These are phyloP conservation scores for Glonium stellatum DNA, from an alignment of 495 filamentous ascomycete genomes.

Conservation along the genomic window DNA sequence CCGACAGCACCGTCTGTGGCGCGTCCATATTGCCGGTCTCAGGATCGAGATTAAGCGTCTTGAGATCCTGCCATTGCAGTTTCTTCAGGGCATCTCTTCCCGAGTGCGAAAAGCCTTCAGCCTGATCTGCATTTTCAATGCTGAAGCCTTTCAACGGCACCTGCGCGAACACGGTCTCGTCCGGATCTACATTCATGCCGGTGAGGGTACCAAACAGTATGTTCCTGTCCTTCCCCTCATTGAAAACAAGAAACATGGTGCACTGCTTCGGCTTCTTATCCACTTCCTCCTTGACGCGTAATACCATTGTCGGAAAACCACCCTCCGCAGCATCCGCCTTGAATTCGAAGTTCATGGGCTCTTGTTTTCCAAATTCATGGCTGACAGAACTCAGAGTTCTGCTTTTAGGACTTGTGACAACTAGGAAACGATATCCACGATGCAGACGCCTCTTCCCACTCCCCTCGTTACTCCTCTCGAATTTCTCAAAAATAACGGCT, in stretches of 20 bases:
- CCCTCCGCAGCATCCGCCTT: conserved; percentile 57
- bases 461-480: conserved; percentile 53
- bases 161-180: conserved; percentile 57
- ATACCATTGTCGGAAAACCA: conserved; percentile 45
- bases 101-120: conserved; percentile 40
- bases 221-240: conserved; percentile 58
- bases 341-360: conserved; percentile 65
- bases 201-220: conserved; percentile 60
- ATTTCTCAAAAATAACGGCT: conserved; percentile 64
- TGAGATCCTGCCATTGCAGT: conserved; percentile 43
- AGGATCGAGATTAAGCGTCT: conserved; percentile 38
- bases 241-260: conserved; percentile 67
- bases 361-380: conserved; percentile 50
- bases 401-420: conserved; percentile 66
- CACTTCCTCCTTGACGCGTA: conserved; percentile 58
- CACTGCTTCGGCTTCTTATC: conserved; percentile 44
- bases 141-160: conserved; percentile 53
- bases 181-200: conserved; percentile 52
- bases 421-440: conserved; percentile 64
- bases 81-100: conserved; percentile 28
- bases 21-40: conserved; percentile 39
- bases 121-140: conserved; percentile 52
- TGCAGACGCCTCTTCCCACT: conserved; percentile 62
- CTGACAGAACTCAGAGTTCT: conserved; percentile 68
- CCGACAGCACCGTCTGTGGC: conserved; percentile 56